phyloP scores from a whole-genome alignment of 106 monocot species.

The Triglochin maritima region DNA sequence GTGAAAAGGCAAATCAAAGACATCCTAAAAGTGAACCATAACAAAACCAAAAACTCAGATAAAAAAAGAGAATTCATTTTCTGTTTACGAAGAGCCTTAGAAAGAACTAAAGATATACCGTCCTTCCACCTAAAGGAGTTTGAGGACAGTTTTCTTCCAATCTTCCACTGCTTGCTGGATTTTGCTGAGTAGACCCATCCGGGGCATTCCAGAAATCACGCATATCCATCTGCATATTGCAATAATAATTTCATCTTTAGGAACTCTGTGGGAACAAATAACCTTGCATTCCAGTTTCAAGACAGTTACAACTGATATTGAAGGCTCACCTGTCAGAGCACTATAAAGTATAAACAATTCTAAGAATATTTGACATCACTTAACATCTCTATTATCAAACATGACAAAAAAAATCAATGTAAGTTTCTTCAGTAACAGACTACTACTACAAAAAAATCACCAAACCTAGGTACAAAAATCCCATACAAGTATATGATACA shows the following conservation, averaged over 20 bases:
- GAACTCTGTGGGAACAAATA: background rate
- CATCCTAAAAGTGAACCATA: conserved; percentile 43
- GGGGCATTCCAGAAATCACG: conserved; percentile 87
- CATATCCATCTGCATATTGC: conserved; percentile 57
- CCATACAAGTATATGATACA: too few relatives aligned
- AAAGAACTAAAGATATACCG: conserved; percentile 30
- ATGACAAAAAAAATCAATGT: too few relatives aligned
- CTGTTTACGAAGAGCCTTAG: background rate
- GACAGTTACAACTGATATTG: background rate
- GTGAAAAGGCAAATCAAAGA: conserved; percentile 98
- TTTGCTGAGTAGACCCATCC: conserved; percentile 44
- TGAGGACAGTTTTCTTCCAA: conserved; percentile 48
- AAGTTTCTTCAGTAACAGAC: too few relatives aligned
- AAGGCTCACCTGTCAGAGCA: too few relatives aligned
- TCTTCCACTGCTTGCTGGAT: conserved; percentile 29
- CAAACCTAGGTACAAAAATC: too few relatives aligned
- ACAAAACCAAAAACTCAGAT: background rate
- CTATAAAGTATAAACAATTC: too few relatives aligned
- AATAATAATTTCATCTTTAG: background rate
- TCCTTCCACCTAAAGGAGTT: conserved; percentile 69
- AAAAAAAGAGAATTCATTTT: background rate
- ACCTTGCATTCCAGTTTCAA: background rate
- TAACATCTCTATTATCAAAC: too few relatives aligned
- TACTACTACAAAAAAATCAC: too few relatives aligned
- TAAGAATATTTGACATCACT: too few relatives aligned